Percentiles rank a stretch among this genome's conserved stretches.
Conservation (phyloP, 2,329 filamentous ascomycete species). For the Pseudogymnoascus sp. region DNA sequence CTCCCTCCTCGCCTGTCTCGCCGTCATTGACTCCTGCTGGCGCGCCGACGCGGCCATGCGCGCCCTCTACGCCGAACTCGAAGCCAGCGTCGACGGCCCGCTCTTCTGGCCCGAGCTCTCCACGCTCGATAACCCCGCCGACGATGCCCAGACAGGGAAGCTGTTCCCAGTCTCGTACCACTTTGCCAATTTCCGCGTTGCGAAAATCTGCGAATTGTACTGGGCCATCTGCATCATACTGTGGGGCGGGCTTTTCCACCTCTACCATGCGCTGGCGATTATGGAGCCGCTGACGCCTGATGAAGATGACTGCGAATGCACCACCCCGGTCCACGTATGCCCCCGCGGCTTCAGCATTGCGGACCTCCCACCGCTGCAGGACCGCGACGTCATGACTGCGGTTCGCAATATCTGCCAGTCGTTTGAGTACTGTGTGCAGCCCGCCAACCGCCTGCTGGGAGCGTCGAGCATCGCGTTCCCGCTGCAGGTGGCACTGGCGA, state of each 20-base stretch:
- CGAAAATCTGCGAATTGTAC: conserved; percentile 27
- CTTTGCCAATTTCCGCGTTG: conserved; percentile 25
- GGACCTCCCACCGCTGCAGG: conserved; percentile 21
- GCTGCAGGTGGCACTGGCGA: conserved; percentile 23
- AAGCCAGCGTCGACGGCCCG: conserved; percentile 19
- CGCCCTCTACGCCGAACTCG: conserved; percentile 23
- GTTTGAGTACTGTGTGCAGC: conserved; percentile 28
- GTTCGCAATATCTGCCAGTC: conserved; percentile 31
- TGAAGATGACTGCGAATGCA: background rate
- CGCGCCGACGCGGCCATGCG: conserved; percentile 24
- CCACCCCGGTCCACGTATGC: background rate
- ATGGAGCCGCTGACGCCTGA: conserved; percentile 14
- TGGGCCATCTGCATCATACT: conserved; percentile 30
- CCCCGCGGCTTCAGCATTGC: conserved; percentile 13
- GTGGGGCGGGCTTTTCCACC: conserved; percentile 29
- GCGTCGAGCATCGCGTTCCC: conserved; percentile 20
- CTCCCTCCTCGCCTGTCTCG: conserved; percentile 16
- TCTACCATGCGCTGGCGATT: conserved; percentile 25
- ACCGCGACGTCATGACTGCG: conserved; percentile 24
- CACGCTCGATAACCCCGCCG: conserved; percentile 7
- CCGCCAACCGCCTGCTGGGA: conserved; percentile 19
- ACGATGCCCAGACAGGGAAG: conserved; percentile 13
- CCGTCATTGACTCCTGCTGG: conserved; percentile 25
- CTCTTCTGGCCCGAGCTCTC: conserved; percentile 28
- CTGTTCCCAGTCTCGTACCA: conserved; percentile 28